phyloP scores from a whole-genome alignment of 2,329 filamentous ascomycete genomes.

The Cadophora malorum region DNA sequence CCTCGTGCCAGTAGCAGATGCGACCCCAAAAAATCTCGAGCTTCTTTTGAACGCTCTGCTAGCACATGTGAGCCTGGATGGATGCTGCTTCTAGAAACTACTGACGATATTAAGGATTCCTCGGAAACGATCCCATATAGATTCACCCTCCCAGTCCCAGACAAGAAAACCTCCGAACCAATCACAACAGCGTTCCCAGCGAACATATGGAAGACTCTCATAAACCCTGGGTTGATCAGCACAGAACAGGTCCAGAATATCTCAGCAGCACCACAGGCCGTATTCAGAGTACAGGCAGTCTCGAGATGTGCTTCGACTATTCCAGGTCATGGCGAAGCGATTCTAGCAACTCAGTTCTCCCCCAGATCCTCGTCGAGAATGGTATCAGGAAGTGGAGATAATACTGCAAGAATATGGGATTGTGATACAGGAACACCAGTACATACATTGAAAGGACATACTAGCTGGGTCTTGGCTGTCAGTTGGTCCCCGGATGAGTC shows the following conservation, averaged over 20 bases:
- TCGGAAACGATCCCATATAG: constrained; percentile 70
- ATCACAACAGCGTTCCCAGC: constrained; percentile 49
- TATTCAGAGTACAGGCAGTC: constrained; percentile 92
- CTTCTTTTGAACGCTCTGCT: constrained; percentile 85
- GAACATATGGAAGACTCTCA: constrained; percentile 55
- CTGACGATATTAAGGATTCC: constrained; percentile 53
- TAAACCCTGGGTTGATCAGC: constrained; percentile 46
- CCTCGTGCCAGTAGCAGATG: constrained; percentile 81
- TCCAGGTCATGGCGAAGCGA: constrained; percentile 89
- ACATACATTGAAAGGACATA: constrained; percentile 85
- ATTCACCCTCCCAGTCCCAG: constrained; percentile 60
- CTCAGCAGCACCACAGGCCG: constrained; percentile 79
- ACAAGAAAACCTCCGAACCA: constrained; percentile 47
- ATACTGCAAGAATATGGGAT: constrained; percentile 92
- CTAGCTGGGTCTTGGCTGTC: constrained; percentile 87
- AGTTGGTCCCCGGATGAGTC: constrained; percentile 85
- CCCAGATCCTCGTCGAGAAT: constrained; percentile 77
- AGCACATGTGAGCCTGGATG: constrained; percentile 64
- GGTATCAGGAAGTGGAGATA: constrained; percentile 89
- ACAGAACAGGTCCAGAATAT: constrained; percentile 52
- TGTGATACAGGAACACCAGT: constrained; percentile 91
- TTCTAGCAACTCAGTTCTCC: constrained; percentile 85
- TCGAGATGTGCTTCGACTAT: constrained; percentile 89
- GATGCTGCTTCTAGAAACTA: not conserved
- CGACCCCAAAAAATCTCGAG: constrained; percentile 87